Evolutionary conservation across 805 yeast genomes (phyloP), one percentile per base, ranked within the genome.

Genomic region (Starmerella riodocensis): DNA sequence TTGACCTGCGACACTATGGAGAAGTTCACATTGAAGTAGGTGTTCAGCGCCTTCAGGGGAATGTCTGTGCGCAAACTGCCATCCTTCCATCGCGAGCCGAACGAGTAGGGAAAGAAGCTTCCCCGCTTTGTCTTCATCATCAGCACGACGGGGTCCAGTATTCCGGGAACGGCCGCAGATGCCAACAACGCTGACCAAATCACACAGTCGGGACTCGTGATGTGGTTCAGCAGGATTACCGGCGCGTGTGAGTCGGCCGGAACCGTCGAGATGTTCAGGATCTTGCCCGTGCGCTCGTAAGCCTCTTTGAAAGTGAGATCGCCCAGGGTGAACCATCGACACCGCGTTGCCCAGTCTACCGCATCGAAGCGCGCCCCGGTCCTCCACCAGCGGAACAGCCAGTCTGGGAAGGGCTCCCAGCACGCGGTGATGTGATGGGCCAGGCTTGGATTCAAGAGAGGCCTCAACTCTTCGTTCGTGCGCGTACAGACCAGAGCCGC

Each of bases 161-260:
- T 76, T 0, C 91, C 91, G 0, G 93, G 93, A 6, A 81, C 91
- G 0, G 91, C 91, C 4, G 83, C 71, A 3, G 84, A 76, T 0
- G 91, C 91, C 29, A 80, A 59, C 41, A 80, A 59, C 0, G 85
- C 63, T 2, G 82, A 73, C 91, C 91, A 80, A n/a, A 81, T 75
- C 13, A 79, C 74, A 56, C 88, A 78, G 54, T 78, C 69, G 9
- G 91, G 91, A 13, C 86, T 71, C 0, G 91, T 80, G 42, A 78
- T 69, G 50, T 76, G 73, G 50, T 80, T 80, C 54, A 88, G 77
- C 34, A 80, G 60, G 51, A 81, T 79, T 2, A 76, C 85, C 0
- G 93, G 91, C 3, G 85, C 75, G 55, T 78, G 79, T 0, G 84
- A 79, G 53, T 80, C 86, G 12, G 83, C 76, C 2, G 93, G 91